Percentiles rank a stretch among this genome's conserved stretches.
Evolutionary conservation across 192 early-diverging fungal species (phyloP).

Genomic region (Chytriomyces hyalinus): DNA sequence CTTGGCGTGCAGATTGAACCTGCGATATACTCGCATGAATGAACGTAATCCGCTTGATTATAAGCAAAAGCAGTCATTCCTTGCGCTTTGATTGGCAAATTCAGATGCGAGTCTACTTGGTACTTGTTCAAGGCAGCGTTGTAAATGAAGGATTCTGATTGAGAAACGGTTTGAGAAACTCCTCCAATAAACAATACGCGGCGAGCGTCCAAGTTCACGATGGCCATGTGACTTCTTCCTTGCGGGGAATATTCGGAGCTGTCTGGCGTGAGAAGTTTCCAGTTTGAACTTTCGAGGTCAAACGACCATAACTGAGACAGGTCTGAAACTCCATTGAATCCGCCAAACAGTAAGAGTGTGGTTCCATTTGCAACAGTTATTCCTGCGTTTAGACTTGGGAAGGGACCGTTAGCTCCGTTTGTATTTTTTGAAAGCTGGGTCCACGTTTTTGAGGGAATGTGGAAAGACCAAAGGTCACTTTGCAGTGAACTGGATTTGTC

Average conservation of each 20-base stretch:
- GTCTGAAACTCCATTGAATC: constrained; percentile 17
- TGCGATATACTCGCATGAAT: neutral
- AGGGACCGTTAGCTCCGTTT: too few relatives aligned
- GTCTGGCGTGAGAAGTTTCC: neutral
- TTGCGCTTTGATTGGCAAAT: constrained; percentile 3
- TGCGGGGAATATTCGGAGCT: neutral
- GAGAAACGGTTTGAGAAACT: neutral
- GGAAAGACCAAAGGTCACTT: constrained; percentile 17
- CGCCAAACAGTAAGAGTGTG: constrained; percentile 20
- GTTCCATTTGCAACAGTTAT: constrained; percentile 14
- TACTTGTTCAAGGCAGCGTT: constrained; percentile 11
- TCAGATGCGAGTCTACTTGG: neutral
- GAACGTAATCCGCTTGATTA: constrained; percentile 1
- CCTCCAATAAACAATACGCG: constrained; percentile 9
- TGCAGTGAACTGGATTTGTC: neutral
- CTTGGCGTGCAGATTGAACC: constrained; percentile 6
- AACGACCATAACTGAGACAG: constrained; percentile 16
- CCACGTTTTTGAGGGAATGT: neutral
- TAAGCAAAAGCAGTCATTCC: constrained; percentile 4
- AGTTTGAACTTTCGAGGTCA: neutral
- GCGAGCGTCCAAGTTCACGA: neutral
- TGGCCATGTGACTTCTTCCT: neutral
- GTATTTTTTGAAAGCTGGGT: neutral
- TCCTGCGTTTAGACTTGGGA: neutral
- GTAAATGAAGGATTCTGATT: constrained; percentile 8